Base-by-base conservation (phyloP, 2,329 filamentous ascomycete species). In the Didymella segeticola region DNA sequence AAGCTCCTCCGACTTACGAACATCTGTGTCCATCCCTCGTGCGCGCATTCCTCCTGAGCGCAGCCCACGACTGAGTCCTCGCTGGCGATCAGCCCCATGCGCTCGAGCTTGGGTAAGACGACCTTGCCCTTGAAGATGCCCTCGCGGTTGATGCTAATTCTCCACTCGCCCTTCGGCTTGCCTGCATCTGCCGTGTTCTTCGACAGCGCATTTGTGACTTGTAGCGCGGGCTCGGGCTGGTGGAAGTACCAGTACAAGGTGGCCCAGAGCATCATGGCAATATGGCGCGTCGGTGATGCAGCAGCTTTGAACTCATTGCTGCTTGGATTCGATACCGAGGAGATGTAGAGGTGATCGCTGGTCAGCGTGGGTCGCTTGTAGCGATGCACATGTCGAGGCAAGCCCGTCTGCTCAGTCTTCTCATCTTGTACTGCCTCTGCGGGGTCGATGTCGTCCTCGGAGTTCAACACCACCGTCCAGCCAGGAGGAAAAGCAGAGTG, bases 231-330 rank as follows among this genome's bases (percentile, higher is more conserved):
- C 64, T 88, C 83, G 1, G 86, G 83, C 73, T 96, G 91, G 77
- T 97, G 93, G 66, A 97, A 98, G 79, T 98, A 98, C 93, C 93
- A 98, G 79, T 91, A 96, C 34, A 98, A 80, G 1, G 91, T 93
- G 27, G 92, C 86, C 90, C 91, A 98, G 6, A 98, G 82, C 89
- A 97, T 96, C 90, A 97, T 92, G 62, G 93, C 93, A 56, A 96
- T 90, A 77, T 96, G 90, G 37, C 93, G 83, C 1, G 91, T 95
- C 0, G 91, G 91, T 57, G 91, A 96, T 12, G 82, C 86, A 1
- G 89, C 84, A 1, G 91, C 86, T 70, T 89, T 91, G 78, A 89
- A 96, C 42, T 96, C 91, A 70, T 78, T 85, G 72, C 82, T 89
- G 43, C 89, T 89, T 0, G 93, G 91, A 62, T 89, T 91, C 43